phyloP scores from a whole-genome alignment of 192 early-diverging fungal species.

The Coemansia furcata region DNA sequence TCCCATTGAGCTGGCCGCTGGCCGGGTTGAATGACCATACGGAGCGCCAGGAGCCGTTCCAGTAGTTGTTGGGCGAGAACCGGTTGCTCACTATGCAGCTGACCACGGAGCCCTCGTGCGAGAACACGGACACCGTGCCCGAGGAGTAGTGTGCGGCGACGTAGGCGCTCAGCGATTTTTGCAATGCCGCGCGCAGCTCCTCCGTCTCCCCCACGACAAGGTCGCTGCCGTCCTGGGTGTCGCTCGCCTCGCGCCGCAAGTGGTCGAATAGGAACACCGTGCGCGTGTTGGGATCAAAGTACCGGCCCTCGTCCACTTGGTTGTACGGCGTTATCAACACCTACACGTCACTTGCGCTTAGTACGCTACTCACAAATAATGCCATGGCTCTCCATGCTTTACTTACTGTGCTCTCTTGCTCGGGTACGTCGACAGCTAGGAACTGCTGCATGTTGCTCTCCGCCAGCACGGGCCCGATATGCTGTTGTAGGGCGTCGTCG shows the following conservation, averaged over 20 bases:
- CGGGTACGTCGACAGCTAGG: constrained; percentile 69
- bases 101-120: constrained; percentile 36
- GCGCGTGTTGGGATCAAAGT: constrained; percentile 70
- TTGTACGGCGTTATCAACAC: constrained; percentile 76
- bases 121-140: constrained; percentile 65
- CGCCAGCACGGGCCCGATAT: constrained; percentile 66
- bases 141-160: constrained; percentile 76
- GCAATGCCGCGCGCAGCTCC: constrained; percentile 55
- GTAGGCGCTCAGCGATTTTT: constrained; percentile 64
- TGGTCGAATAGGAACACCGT: constrained; percentile 80
- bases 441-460: constrained; percentile 86
- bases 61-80: constrained; percentile 91
- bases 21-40: constrained; percentile 70
- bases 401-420: constrained; percentile 28
- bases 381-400: not conserved
- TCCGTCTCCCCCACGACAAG: constrained; percentile 1
- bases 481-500: constrained; percentile 69
- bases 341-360: constrained; percentile 29
- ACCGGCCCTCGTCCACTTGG: constrained; percentile 64
- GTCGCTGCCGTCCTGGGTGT: constrained; percentile 5
- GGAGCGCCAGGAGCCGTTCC: constrained; percentile 95
- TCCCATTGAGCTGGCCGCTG: constrained; percentile 64
- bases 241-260: constrained; percentile 59
- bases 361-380: not conserved
- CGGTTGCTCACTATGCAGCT: constrained; percentile 80